These are phyloP conservation scores for Geranium brycei DNA, from an alignment of 345 rosid species.

Conservation along the genomic window DNA sequence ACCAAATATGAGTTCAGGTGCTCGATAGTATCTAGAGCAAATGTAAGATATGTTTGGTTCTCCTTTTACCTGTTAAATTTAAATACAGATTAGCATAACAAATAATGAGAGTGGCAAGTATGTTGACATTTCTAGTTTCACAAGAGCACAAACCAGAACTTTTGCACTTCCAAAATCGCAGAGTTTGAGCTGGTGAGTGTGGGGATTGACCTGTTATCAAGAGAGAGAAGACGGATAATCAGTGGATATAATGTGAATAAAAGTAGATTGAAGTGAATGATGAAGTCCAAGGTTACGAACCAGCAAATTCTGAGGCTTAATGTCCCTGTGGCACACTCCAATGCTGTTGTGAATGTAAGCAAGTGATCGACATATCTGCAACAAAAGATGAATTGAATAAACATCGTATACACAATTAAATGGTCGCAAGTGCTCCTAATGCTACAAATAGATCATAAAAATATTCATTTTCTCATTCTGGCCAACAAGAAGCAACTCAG, in stretches of 20 bases:
- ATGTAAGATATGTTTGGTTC: conserved; percentile 22
- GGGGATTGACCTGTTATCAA: conserved; percentile 15
- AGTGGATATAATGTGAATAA: too few relatives aligned
- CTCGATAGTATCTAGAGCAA: conserved; percentile 19
- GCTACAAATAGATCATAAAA: neutral
- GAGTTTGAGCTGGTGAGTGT: conserved; percentile 19
- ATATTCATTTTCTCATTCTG: too few relatives aligned
- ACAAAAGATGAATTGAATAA: neutral
- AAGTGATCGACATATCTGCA: conserved; percentile 15
- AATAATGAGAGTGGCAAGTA: neutral
- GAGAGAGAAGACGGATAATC: too few relatives aligned
- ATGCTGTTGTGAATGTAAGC: conserved; percentile 12
- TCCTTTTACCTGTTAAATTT: conserved; percentile 15
- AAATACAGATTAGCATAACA: neutral
- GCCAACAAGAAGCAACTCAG: too few relatives aligned
- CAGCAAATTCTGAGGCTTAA: conserved; percentile 20
- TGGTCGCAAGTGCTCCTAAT: neutral
- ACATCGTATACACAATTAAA: neutral
- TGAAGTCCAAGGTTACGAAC: conserved; percentile 3
- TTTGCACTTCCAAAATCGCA: conserved; percentile 24
- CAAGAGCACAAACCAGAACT: conserved; percentile 11
- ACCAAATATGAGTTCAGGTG: conserved; percentile 22
- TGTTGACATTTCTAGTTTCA: neutral
- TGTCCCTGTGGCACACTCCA: conserved; percentile 17
- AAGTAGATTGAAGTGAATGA: neutral